phyloP scores from a whole-genome alignment of 2,329 filamentous ascomycete genomes.

The Aureobasidium pullulans region DNA sequence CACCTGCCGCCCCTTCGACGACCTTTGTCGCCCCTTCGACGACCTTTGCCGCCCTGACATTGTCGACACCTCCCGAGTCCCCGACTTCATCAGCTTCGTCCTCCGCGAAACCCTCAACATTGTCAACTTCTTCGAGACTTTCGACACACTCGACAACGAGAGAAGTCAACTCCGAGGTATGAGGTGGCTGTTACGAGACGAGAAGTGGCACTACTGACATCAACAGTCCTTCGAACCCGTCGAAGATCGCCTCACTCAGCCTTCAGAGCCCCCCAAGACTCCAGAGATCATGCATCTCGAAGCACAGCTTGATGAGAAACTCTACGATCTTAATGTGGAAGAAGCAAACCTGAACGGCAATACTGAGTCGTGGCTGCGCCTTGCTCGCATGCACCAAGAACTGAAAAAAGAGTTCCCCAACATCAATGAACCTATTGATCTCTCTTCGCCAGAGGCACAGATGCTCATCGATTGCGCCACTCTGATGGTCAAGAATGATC shows the following conservation, averaged over 20 bases:
- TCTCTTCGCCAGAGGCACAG: neutral
- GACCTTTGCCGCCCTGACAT: no score
- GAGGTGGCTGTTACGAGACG: no score
- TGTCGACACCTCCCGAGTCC: no score
- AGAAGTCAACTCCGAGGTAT: no score
- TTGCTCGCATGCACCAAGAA: neutral
- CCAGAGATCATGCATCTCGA: neutral
- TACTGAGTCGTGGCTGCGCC: neutral
- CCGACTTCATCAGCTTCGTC: no score
- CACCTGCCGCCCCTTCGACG: no score
- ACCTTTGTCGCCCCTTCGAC: no score
- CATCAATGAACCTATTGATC: neutral
- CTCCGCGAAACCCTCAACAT: no score
- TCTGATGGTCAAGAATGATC: neutral
- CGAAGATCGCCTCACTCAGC: neutral
- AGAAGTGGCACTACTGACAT: no score
- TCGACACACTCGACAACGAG: no score
- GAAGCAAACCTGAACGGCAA: neutral
- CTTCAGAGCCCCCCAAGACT: neutral
- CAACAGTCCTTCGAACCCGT: neutral
- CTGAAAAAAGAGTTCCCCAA: neutral
- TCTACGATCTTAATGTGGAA: neutral
- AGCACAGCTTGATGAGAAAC: neutral
- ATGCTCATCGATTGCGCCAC: neutral
- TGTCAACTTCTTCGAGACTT: no score